A percentile compares a stretch with the other conserved stretches of the same genome.
Conservation (phyloP, 2,329 filamentous ascomycete genomes). For the Gliomastix tumulicola region DNA sequence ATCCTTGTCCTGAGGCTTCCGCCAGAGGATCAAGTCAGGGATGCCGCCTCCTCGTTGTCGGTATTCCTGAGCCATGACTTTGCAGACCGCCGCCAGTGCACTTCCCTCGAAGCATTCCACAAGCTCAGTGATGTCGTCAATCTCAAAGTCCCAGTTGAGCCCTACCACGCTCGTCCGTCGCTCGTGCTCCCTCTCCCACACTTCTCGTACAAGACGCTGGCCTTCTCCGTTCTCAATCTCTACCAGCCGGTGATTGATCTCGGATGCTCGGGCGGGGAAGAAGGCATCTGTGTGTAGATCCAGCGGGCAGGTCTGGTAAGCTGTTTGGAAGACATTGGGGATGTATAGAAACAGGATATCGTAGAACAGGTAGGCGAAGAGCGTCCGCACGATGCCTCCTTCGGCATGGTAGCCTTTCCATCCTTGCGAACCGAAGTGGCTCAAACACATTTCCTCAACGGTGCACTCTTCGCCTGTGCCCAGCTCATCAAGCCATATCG, state of each 20-base stretch:
- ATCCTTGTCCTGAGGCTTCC: slow-evolving; percentile 20
- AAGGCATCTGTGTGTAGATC: slow-evolving; percentile 93
- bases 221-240: slow-evolving; percentile 82
- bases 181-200: slow-evolving; percentile 64
- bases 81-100: slow-evolving; percentile 78
- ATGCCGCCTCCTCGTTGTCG: slow-evolving; percentile 78
- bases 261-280: slow-evolving; percentile 75
- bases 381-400: slow-evolving; percentile 83
- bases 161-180: slow-evolving; percentile 81
- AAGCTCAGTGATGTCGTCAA: slow-evolving; percentile 74
- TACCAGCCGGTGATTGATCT: slow-evolving; percentile 82
- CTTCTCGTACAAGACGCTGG: slow-evolving; percentile 54
- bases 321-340: slow-evolving; percentile 94
- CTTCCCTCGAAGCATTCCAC: slow-evolving; percentile 71
- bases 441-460: slow-evolving; percentile 92
- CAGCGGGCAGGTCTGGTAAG: slow-evolving; percentile 87
- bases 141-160: slow-evolving; percentile 80
- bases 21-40: slow-evolving; percentile 90
- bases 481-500: slow-evolving; percentile 77
- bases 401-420: slow-evolving; percentile 96
- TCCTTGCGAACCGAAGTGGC: slow-evolving; percentile 71
- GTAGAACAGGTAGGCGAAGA: slow-evolving; percentile 87
- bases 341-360: slow-evolving; percentile 90
- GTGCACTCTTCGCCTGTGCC: slow-evolving; percentile 67
- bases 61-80: slow-evolving; percentile 95